Percentiles rank a stretch among this genome's conserved stretches.
phyloP scores from a whole-genome alignment of 2,329 filamentous ascomycete genomes.

The Malbranchea zuffiana region DNA sequence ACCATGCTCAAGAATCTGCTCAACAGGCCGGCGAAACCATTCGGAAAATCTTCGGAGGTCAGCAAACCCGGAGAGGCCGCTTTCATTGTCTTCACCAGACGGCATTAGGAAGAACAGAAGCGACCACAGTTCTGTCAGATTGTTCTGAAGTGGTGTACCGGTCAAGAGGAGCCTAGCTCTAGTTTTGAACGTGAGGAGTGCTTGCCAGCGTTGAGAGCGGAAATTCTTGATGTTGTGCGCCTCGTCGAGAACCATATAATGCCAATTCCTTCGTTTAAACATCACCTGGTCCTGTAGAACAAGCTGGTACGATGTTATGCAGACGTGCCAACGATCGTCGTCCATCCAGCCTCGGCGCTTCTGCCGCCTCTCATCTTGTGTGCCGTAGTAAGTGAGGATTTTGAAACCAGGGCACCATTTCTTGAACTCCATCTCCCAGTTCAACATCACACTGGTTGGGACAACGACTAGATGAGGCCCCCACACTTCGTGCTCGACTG shows the following conservation, averaged over 20 bases:
- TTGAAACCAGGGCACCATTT: constrained; percentile 97
- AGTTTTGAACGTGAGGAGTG: constrained; percentile 85
- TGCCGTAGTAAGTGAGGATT: constrained; percentile 92
- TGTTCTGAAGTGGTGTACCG: constrained; percentile 92
- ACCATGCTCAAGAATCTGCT: constrained; percentile 91
- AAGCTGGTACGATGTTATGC: constrained; percentile 95
- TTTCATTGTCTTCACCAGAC: constrained; percentile 63
- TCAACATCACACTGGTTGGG: constrained; percentile 95
- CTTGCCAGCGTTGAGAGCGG: constrained; percentile 94
- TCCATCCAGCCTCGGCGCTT: constrained; percentile 92
- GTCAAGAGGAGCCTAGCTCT: constrained; percentile 77
- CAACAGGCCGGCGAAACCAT: constrained; percentile 90
- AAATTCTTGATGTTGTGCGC: constrained; percentile 99
- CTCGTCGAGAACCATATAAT: constrained; percentile 96
- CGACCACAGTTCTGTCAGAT: constrained; percentile 93
- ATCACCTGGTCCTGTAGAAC: constrained; percentile 89
- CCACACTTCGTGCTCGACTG: constrained; percentile 83
- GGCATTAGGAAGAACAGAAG: constrained; percentile 91
- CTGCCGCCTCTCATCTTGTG: constrained; percentile 77
- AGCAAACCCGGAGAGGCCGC: constrained; percentile 79
- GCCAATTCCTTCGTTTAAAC: constrained; percentile 86
- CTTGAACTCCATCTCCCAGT: constrained; percentile 99
- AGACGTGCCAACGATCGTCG: constrained; percentile 89
- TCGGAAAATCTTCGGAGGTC: constrained; percentile 93
- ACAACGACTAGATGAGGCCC: constrained; percentile 93